These are phyloP conservation scores for Hypericum androsaemum DNA, from an alignment of 345 rosid species.

Conservation along the genomic window DNA sequence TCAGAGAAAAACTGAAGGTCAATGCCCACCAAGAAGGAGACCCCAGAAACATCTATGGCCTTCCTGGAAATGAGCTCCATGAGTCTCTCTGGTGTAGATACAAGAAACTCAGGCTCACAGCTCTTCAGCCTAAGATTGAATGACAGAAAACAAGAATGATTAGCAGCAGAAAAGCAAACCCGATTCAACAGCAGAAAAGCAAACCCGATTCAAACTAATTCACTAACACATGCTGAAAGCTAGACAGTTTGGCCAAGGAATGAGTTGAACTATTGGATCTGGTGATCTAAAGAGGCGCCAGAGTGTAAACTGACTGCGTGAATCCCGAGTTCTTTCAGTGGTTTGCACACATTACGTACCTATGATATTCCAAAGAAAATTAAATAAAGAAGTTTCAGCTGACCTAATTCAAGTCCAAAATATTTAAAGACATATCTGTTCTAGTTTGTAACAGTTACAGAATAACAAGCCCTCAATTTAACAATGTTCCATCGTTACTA, in stretches of 20 bases:
- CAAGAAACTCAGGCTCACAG: slow-evolving; percentile 84
- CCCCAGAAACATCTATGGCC: slow-evolving; percentile 61
- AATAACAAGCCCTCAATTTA: too few species aligned
- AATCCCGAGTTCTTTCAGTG: slow-evolving; percentile 69
- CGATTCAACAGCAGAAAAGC: not conserved
- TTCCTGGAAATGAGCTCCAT: slow-evolving; percentile 61
- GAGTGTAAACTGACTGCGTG: slow-evolving; percentile 81
- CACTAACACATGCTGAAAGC: too few species aligned
- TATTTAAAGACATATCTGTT: slow-evolving; percentile 1
- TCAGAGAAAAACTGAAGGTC: not conserved
- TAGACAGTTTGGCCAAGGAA: too few species aligned
- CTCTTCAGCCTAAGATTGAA: slow-evolving; percentile 41
- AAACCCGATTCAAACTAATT: not conserved
- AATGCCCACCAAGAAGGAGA: slow-evolving; percentile 63
- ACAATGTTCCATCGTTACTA: too few species aligned
- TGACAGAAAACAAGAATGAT: not conserved
- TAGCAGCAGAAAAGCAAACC: not conserved
- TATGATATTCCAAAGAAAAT: slow-evolving; percentile 17
- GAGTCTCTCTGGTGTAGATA: slow-evolving; percentile 84
- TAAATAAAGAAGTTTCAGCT: not conserved
- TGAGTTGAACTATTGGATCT: slow-evolving; percentile 24
- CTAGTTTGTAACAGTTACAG: not conserved
- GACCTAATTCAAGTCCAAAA: not conserved
- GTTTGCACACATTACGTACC: slow-evolving; percentile 77
- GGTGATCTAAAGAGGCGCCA: slow-evolving; percentile 66